Evolutionary conservation across 2,329 filamentous ascomycete species (phyloP).

Genomic region (Thyridium curvatum): DNA sequence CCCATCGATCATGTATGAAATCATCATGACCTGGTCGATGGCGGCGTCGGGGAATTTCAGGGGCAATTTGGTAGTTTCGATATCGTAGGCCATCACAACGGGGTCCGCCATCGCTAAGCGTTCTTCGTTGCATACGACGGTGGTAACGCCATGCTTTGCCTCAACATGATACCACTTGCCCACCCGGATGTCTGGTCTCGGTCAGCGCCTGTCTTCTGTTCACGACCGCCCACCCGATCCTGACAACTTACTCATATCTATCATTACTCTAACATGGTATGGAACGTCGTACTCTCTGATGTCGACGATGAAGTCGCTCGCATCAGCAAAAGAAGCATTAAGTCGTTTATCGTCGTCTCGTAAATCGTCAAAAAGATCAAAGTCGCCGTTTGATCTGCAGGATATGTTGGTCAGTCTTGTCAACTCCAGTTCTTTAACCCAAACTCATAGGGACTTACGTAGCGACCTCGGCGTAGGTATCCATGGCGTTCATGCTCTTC

Average conservation of each 20-base stretch:
- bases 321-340: slow-evolving; percentile 72
- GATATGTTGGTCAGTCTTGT: no score
- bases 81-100: slow-evolving; percentile 98
- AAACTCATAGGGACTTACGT: slow-evolving; percentile 48
- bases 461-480: slow-evolving; percentile 95
- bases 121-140: slow-evolving; percentile 79
- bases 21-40: slow-evolving; percentile 99
- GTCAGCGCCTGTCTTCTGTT: slow-evolving; percentile 14
- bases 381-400: slow-evolving; percentile 65
- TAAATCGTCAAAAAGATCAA: slow-evolving; percentile 89
- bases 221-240: not conserved
- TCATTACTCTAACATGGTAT: slow-evolving; percentile 97
- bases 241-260: slow-evolving; percentile 66
- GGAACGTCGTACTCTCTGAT: slow-evolving; percentile 99
- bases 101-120: slow-evolving; percentile 87
- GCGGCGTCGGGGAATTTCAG: slow-evolving; percentile 94
- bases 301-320: slow-evolving; percentile 96
- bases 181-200: slow-evolving; percentile 71
- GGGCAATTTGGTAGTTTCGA: slow-evolving; percentile 92
- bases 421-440: slow-evolving; percentile 17
- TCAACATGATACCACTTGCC: slow-evolving; percentile 97
- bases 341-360: slow-evolving; percentile 73
- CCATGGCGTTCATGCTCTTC: slow-evolving; percentile 93
- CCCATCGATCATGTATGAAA: slow-evolving; percentile 99
- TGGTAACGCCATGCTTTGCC: slow-evolving; percentile 82